These are phyloP conservation scores for Dimargaris verticillata DNA, from an alignment of 192 early-diverging fungal genomes.

Conservation along the genomic window DNA sequence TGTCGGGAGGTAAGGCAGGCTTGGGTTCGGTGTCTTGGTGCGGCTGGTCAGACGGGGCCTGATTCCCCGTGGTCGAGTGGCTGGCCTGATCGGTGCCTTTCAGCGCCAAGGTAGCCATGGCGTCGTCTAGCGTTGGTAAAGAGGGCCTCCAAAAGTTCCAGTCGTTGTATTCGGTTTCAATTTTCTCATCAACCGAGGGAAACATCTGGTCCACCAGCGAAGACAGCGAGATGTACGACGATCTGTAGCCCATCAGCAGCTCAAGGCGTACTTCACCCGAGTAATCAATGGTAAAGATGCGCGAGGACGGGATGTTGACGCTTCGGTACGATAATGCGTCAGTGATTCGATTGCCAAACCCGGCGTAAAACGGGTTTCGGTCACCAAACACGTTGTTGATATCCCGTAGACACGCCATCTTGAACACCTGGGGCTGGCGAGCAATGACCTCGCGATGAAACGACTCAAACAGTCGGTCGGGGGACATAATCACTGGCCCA, in stretches of 20 bases:
- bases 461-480: slow-evolving; percentile 80
- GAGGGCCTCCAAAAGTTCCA: slow-evolving; percentile 65
- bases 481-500: slow-evolving; percentile 89
- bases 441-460: slow-evolving; percentile 93
- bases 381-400: slow-evolving; percentile 77
- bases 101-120: not conserved
- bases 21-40: not conserved
- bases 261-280: slow-evolving; percentile 83
- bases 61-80: not conserved
- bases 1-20: not conserved
- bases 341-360: slow-evolving; percentile 94
- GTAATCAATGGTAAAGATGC: slow-evolving; percentile 93
- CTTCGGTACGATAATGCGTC: slow-evolving; percentile 89
- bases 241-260: slow-evolving; percentile 65
- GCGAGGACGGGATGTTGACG: slow-evolving; percentile 80
- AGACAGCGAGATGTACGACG: slow-evolving; percentile 75
- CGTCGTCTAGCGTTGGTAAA: slow-evolving; percentile 28
- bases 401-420: slow-evolving; percentile 87
- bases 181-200: slow-evolving; percentile 41
- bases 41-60: not conserved
- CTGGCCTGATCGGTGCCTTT: not conserved
- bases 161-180: slow-evolving; percentile 61
- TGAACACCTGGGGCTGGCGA: slow-evolving; percentile 88
- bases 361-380: slow-evolving; percentile 79
- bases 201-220: slow-evolving; percentile 94